Base-by-base conservation (phyloP, 2,329 filamentous ascomycete genomes). In the Hypoxylon sp. region DNA sequence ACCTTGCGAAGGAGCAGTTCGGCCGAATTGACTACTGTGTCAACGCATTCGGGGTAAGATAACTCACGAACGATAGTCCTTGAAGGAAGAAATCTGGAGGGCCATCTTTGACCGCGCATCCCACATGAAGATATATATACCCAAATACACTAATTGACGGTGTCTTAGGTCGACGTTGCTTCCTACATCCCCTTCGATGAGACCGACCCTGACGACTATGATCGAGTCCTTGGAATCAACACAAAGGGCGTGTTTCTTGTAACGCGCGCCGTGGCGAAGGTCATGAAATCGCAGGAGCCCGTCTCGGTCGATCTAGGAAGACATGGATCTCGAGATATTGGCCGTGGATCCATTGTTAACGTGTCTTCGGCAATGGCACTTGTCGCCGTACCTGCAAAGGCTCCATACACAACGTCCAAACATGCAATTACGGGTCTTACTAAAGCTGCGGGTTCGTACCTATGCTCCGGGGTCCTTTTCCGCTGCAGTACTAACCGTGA, bases 281-380 rank as follows among this genome's bases (percentile, higher is more conserved):
- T 63, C 9, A 74, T 74, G 73, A n/a, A 65, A 36, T 46, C 61
- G 0, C 72, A 74, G 28, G 68, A 73, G 13, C 60, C 70, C 0
- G 14, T 19, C 11, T 17, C n/a, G 11, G 38, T 69, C 21, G 21
- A 68, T 28, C 52, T 73, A 2, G 63, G 65, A 3, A 59, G 73
- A 28, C 73, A 66, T 36, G 73, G 71, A 2, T 17, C 3, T 3
- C 57, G 64, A 21, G 67, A 73, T 14, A 17, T 62, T 9, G 72
- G 71, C 2, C 74, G 77, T 58, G 77, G 77, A 30, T 73, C 73
- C 28, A 78, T 78, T 46, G 72, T 79, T 13, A 77, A 77, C 46
- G 66, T 74, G 9, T 73, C 73, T 38, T 77, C 75, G 2, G 58
- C 73, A 2, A 72, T 75, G 65, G 70, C 73, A 2, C 13, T 71